Percentiles rank a stretch among this genome's conserved stretches.
These are phyloP conservation scores for Sporodiniella umbellata DNA, from an alignment of 371 early-diverging fungal genomes.

Conservation along the genomic window DNA sequence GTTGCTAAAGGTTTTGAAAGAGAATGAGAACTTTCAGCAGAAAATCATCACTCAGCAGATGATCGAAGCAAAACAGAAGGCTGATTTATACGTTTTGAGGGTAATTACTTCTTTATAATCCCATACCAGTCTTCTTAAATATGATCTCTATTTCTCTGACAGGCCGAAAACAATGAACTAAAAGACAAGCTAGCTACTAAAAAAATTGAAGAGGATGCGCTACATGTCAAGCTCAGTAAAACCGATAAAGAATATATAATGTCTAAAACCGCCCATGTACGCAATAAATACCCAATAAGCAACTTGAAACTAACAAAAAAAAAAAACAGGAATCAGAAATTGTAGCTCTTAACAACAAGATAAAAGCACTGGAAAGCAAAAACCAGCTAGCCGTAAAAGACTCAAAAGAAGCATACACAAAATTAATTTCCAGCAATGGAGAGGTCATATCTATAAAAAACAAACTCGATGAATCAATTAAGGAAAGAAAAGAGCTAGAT, in stretches of 20 bases:
- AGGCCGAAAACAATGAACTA: neutral
- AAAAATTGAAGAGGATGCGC: neutral
- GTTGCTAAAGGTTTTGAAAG: too few relatives aligned
- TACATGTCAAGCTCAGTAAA: neutral
- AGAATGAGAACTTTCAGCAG: too few relatives aligned
- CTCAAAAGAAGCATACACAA: neutral
- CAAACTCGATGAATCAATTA: neutral
- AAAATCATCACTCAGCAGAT: too few relatives aligned
- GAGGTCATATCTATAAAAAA: neutral
- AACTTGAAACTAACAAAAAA: too few relatives aligned
- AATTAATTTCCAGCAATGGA: neutral
- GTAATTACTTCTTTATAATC: too few relatives aligned
- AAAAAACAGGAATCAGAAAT: too few relatives aligned
- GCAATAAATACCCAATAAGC: neutral
- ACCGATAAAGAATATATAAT: neutral
- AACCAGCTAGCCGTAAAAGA: neutral
- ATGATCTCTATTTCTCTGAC: too few relatives aligned
- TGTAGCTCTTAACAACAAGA: too few relatives aligned
- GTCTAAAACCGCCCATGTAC: neutral
- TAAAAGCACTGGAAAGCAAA: too few relatives aligned
- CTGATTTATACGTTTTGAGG: too few relatives aligned
- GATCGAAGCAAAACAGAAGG: too few relatives aligned
- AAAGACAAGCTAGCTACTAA: neutral
- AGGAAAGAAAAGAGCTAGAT: neutral
- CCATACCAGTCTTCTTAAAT: too few relatives aligned